These are phyloP conservation scores for Colletotrichum kahawae DNA, from an alignment of 2,329 filamentous ascomycete species.

Conservation along the genomic window DNA sequence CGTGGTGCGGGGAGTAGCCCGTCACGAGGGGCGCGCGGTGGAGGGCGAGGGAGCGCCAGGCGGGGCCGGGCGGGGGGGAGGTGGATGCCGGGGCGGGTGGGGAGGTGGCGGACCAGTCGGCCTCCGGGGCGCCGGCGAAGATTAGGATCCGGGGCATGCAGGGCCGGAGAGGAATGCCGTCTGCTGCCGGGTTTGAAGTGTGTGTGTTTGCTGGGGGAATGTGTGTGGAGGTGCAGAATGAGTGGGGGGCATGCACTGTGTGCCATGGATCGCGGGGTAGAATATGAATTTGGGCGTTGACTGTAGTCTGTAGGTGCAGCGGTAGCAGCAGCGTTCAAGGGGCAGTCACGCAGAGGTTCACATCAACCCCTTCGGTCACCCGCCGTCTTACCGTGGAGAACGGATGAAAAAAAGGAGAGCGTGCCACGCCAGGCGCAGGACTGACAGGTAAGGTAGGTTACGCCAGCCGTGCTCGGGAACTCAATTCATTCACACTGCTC, in stretches of 20 bases:
- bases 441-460: neutral
- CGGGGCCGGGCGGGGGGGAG: slow-evolving; percentile 28
- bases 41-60: slow-evolving; percentile 62
- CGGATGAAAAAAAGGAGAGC: neutral
- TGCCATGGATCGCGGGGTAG: neutral
- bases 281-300: neutral
- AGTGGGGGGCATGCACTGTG: neutral
- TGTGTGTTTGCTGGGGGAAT: neutral
- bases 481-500: neutral
- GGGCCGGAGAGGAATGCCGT: neutral
- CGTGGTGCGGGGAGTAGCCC: slow-evolving; percentile 57
- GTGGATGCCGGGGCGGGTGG: neutral
- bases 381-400: neutral
- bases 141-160: slow-evolving; percentile 41
- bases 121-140: slow-evolving; percentile 38
- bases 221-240: neutral
- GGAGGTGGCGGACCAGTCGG: slow-evolving; percentile 29
- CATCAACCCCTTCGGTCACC: neutral
- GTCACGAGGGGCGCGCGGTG: slow-evolving; percentile 50
- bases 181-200: neutral
- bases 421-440: neutral
- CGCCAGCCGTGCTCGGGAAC: neutral
- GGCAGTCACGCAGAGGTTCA: neutral
- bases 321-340: neutral
- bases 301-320: neutral